Base-by-base conservation (phyloP, 2,329 filamentous ascomycete genomes). In the Botryotinia convoluta region DNA sequence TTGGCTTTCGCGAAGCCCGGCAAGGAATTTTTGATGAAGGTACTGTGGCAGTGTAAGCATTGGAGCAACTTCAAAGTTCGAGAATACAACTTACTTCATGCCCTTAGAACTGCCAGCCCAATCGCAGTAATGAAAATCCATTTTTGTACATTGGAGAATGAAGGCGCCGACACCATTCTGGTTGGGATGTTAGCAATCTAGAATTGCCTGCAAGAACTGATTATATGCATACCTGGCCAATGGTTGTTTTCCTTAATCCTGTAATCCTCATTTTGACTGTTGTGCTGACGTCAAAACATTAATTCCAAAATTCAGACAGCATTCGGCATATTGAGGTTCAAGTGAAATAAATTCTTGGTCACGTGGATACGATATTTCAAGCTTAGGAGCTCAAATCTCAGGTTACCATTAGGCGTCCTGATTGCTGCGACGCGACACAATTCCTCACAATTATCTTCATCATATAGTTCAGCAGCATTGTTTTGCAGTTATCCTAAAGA, bases 101-200 rank as follows among this genome's bases (percentile, higher is more conserved):
- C 96, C 96, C 80, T 86, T 90, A 54, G 95, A 98, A 83, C 93
- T 97, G 76, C 95, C 96, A 73, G 93, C 93, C 89, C 92, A 95
- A 87, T 98, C 94, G 86, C 96, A 98, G 86, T 97, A 99, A 85
- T 97, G 93, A 81, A 99, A 93, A 83, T 97, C 93, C 83, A 99
- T 87, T 81, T 92, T 93, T 87, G 94, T 97, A 90, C 96, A 99
- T 86, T 97, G 95, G 74, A 98, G 89, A 84, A 99, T 93, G 86
- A 98, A 98, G 82, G 95, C 93, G 80, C 95, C 95, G 78, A 98
- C 88, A 87, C 96, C 96, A 86, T 99, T 98, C 95, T 98, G 80
- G 9, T 71, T 26, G 32, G 72, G 22, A 42, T n/a, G 62, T 78
- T 71, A 79, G 75, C 71, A 48, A 44, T 16, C 14, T 39, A 35